Evolutionary conservation across 768 basidiomycete genomes (phyloP).

Genomic region (Pleurotus citrinopileatus): DNA sequence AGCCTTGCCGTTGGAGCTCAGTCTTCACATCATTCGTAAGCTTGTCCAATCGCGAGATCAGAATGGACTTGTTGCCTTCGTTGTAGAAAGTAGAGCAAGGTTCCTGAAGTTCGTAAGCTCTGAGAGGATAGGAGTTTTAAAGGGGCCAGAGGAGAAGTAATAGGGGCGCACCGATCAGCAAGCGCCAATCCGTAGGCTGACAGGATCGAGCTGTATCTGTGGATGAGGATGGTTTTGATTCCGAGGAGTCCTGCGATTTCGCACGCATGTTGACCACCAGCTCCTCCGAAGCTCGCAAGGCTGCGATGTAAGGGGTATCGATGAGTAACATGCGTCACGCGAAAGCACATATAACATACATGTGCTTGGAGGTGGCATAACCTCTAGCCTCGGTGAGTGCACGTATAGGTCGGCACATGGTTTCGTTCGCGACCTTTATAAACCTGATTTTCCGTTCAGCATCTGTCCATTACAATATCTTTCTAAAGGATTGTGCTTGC

Average conservation of each 20-base stretch:
- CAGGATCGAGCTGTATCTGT: constrained; percentile 88
- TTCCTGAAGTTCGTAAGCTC: constrained; percentile 86
- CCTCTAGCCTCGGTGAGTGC: constrained; percentile 89
- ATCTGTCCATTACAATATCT: no score
- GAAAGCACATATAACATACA: constrained; percentile 30
- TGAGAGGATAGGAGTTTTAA: constrained; percentile 23
- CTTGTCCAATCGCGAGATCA: constrained; percentile 67
- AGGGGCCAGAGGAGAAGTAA: not conserved
- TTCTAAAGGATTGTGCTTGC: no score
- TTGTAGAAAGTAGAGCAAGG: constrained; percentile 83
- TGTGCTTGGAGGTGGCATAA: constrained; percentile 75
- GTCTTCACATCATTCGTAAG: constrained; percentile 57
- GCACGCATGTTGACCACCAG: constrained; percentile 91
- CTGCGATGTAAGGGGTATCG: constrained; percentile 38
- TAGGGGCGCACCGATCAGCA: constrained; percentile 56
- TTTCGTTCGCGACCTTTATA: constrained; percentile 95
- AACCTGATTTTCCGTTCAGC: no score
- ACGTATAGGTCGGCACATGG: constrained; percentile 92
- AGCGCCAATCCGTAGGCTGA: constrained; percentile 94
- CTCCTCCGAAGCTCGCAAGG: constrained; percentile 84
- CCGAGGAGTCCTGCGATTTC: constrained; percentile 86
- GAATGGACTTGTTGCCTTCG: constrained; percentile 45
- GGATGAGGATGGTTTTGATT: constrained; percentile 85
- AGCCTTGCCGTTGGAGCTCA: constrained; percentile 80
- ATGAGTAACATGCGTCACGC: constrained; percentile 1